Evolutionary conservation across 1,139 yeast species (phyloP), one percentile per base, ranked within the genome.

Genomic region (Blastobotrys indianensis): DNA sequence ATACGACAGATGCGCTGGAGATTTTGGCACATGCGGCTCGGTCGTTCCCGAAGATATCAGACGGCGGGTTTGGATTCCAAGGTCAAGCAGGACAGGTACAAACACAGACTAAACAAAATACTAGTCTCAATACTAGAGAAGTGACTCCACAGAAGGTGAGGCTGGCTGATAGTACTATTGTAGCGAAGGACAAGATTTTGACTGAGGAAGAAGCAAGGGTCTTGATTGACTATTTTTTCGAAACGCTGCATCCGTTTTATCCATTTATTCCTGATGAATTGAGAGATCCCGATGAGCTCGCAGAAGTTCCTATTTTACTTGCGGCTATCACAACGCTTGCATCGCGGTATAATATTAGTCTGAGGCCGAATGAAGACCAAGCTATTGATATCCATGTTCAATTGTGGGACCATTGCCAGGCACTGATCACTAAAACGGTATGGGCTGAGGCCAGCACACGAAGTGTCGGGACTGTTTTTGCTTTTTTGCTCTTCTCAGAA

Each of bases 371-470:
- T 12, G 30, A 29, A 9, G 43, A 37, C 30, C 40, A 36, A 28
- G 44, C 50, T 30, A 40, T 49, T 32, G 53, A 52, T 28, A 51
- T 63, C 23, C 97, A 88, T 61, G 88, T 82, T 55, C 73, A 82
- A 47, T 66, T 88, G 41, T 87, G 96, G 96, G 75, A 81, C 25
- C 80, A 84, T 59, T 87, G 90, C 46, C 96, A 88, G 65, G 66
- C 82, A 52, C 70, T 87, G 48, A 82, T 88, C 41, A 84, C 95
- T 1, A 87, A 82, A 61, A 83, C 95, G 0, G 92, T 87, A 4
- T 88, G 96, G 96, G 95, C 95, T 0, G 96, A 86, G 61, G 94
- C 95, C 0, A 80, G 88, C 50, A 84, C 95, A 3, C 69, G 96
- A 52, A 82, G 94, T 0, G 77, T 87, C 5, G 96, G 95, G 1